These are phyloP conservation scores for Naganishia antarctica DNA, from an alignment of 768 basidiomycete species.

Conservation along the genomic window DNA sequence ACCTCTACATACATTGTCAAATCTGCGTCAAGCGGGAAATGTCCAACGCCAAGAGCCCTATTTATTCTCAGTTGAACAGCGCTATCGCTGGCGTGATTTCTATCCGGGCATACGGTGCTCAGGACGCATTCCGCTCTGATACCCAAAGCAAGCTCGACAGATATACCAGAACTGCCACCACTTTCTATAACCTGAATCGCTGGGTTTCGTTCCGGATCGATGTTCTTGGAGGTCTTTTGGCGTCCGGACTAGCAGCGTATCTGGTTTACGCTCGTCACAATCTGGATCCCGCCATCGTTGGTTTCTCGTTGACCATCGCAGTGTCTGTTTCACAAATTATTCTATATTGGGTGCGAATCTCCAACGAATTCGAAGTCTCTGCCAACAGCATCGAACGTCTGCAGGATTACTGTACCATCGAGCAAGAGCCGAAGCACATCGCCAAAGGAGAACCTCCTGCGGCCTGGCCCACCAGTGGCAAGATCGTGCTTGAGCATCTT, in stretches of 20 bases:
- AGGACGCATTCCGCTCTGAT: constrained; percentile 54
- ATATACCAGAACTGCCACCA: constrained; percentile 25
- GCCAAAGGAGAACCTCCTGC: constrained; percentile 57
- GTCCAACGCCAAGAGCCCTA: constrained; percentile 50
- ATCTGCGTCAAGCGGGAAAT: constrained; percentile 54
- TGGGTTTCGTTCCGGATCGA: constrained; percentile 61
- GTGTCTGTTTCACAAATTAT: constrained; percentile 45
- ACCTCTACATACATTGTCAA: constrained; percentile 59
- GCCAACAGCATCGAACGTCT: constrained; percentile 54
- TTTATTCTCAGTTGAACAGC: constrained; percentile 57
- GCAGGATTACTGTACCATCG: constrained; percentile 57
- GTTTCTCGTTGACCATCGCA: constrained; percentile 48
- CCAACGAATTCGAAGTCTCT: constrained; percentile 48
- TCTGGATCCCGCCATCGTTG: constrained; percentile 43
- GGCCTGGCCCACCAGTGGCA: constrained; percentile 62
- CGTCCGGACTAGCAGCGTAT: constrained; percentile 57
- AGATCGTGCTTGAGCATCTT: constrained; percentile 55
- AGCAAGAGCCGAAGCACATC: constrained; percentile 55
- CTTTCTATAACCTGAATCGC: constrained; percentile 53
- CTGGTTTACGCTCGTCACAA: constrained; percentile 53
- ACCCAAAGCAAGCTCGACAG: constrained; percentile 58
- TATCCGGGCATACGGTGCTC: constrained; percentile 64
- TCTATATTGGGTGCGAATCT: constrained; percentile 45
- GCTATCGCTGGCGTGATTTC: constrained; percentile 58
- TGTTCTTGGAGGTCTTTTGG: constrained; percentile 58